These are phyloP conservation scores for Eimeria zaria DNA, from an alignment of 169 alveolate species.

Conservation along the genomic window DNA sequence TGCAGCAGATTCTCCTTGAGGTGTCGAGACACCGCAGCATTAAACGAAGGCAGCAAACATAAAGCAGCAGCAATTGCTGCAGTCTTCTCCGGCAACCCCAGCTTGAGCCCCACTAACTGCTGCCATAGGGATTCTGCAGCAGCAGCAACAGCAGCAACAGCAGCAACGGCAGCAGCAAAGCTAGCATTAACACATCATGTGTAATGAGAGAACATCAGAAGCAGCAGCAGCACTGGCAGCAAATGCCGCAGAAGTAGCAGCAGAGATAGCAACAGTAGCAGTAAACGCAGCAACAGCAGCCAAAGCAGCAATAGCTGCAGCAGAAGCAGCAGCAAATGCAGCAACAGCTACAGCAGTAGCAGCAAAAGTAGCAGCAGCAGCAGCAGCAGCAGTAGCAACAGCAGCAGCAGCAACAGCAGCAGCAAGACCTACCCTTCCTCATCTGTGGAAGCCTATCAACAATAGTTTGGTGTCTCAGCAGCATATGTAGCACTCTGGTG, in stretches of 20 bases:
- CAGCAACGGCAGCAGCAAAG: constrained; percentile 8
- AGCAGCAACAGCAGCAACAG: constrained; percentile 54
- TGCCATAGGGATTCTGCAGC: constrained; percentile 32
- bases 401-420: constrained; percentile 24
- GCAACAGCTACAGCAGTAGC: constrained; percentile 36
- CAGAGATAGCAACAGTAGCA: neutral
- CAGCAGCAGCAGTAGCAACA: constrained; percentile 5
- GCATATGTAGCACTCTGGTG: constrained; percentile 60
- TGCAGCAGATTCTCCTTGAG: constrained; percentile 11
- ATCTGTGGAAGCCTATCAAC: constrained; percentile 21
- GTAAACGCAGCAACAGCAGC: neutral
- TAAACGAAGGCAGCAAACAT: constrained; percentile 31
- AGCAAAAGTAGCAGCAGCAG: constrained; percentile 41
- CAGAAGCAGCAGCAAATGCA: neutral
- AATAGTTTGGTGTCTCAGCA: neutral
- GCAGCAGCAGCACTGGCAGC: neutral
- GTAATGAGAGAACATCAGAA: neutral
- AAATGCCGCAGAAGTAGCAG: neutral
- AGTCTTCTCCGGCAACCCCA: constrained; percentile 5
- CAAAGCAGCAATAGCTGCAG: too few species aligned
- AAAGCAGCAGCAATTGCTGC: constrained; percentile 57
- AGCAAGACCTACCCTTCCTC: neutral
- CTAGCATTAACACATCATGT: too few species aligned
- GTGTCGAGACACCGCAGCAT: constrained; percentile 22
- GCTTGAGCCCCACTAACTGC: constrained; percentile 8